Evolutionary conservation across 2,329 filamentous ascomycete genomes (phyloP), one percentile per base, ranked within the genome.

Genomic region (Colletotrichum somersetense): DNA sequence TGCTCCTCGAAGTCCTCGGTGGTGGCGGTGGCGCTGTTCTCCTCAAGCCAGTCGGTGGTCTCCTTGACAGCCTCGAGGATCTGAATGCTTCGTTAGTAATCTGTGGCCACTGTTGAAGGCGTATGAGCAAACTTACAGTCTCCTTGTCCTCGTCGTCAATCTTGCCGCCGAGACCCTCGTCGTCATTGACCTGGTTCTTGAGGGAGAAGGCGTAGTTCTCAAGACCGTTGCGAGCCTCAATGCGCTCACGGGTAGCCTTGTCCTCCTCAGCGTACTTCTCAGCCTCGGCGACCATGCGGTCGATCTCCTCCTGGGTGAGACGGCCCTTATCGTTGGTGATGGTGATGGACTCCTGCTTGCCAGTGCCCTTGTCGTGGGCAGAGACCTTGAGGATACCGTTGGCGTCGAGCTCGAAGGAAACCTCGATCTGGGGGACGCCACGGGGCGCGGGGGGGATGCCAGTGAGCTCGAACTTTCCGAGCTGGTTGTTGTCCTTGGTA

Each of bases 291-390:
- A 99, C 95, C 96, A 99, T 99, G 84, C 96, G 96, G 85, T 98
- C 96, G 78, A 99, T 99, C 85, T 99, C 96, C 78, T 99, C 96
- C 80, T 93, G 92, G 79, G 93, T 95, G 64, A 99, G 92, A 83
- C 96, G 96, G 77, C 96, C 96, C 92, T 98, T 98, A 87, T 99
- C 96, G 87, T 99, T 98, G 87, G 93, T 98, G 83, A 99, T 99
- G 78, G 96, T 98, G 84, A 99, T 98, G 75, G 93, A 95, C 89
- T 99, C 95, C 75, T 90, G 91, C 90, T 98, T 98, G 84, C 96
- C 96, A 79, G 96, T 98, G 82, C 95, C 96, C 92, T 98, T 98
- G 86, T 99, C 96, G 80, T 93, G 92, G 77, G 96, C 96, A 76
- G 93, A 94, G 75, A 99, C 96, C 89, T 97, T 96, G 77, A 99